Conservation (phyloP, 495 filamentous ascomycete genomes). For the Durotheca rogersii region DNA sequence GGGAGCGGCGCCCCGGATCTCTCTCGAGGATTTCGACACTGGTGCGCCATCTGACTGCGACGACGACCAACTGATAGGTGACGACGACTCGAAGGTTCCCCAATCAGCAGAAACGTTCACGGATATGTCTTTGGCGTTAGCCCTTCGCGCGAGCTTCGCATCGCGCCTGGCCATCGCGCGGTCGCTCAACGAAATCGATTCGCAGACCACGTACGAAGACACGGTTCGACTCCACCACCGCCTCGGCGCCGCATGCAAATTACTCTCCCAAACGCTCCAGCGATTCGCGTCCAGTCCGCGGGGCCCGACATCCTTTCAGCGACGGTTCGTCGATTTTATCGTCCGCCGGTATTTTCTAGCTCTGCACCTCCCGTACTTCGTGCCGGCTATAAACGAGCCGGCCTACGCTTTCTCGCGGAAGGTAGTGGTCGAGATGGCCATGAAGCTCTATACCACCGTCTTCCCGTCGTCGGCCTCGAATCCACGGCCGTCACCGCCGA, state of each 20-base stretch:
- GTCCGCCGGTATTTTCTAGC: conserved; percentile 48
- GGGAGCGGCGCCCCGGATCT: conserved; percentile 55
- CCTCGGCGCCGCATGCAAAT: conserved; percentile 41
- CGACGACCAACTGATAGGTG: conserved; percentile 41
- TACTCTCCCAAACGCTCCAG: conserved; percentile 44
- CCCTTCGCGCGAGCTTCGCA: conserved; percentile 48
- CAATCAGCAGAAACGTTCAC: conserved; percentile 43
- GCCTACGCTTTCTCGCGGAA: conserved; percentile 54
- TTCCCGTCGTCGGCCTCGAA: conserved; percentile 38
- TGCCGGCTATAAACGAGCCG: conserved; percentile 37
- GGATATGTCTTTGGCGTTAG: conserved; percentile 46
- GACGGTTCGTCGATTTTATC: conserved; percentile 44
- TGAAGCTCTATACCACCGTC: conserved; percentile 50
- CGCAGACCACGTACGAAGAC: conserved; percentile 37
- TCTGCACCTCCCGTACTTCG: conserved; percentile 52
- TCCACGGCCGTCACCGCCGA: conserved; percentile 4
- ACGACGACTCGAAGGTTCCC: conserved; percentile 17
- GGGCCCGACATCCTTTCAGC: conserved; percentile 40
- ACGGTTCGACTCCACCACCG: conserved; percentile 36
- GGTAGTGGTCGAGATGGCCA: conserved; percentile 48
- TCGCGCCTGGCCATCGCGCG: conserved; percentile 49
- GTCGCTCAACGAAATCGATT: conserved; percentile 48
- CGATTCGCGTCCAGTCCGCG: conserved; percentile 16
- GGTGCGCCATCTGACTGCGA: conserved; percentile 50
- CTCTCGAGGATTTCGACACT: conserved; percentile 48